phyloP scores from a whole-genome alignment of 805 yeast genomes.

The Saccharomyces paradoxus region DNA sequence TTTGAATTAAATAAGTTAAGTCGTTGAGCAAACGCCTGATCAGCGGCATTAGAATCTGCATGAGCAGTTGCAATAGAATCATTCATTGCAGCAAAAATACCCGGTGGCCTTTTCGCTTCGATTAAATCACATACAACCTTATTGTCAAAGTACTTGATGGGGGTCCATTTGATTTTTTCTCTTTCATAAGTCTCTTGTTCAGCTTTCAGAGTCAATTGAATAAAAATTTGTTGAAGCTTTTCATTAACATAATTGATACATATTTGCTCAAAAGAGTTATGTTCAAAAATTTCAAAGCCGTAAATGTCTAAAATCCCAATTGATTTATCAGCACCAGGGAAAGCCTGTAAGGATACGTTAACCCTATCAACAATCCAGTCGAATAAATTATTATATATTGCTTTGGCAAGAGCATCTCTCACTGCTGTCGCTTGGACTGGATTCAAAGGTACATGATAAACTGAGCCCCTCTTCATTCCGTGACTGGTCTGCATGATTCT shows the following conservation, averaged over 20 bases:
- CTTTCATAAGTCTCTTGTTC: constrained; percentile 96
- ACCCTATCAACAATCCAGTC: constrained; percentile 96
- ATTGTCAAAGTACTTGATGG: constrained; percentile 92
- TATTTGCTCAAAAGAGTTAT: constrained; percentile 88
- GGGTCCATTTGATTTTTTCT: constrained; percentile 95
- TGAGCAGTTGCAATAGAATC: constrained; percentile 98
- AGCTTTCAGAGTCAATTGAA: constrained; percentile 88
- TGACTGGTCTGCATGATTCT: constrained; percentile 85
- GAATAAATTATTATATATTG: constrained; percentile 81
- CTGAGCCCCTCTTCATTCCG: constrained; percentile 83
- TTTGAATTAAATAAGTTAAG: constrained; percentile 73
- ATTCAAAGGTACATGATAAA: constrained; percentile 90
- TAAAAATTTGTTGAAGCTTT: constrained; percentile 91
- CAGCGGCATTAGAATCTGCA: constrained; percentile 94
- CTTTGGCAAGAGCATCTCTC: constrained; percentile 91
- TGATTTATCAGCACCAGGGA: constrained; percentile 50
- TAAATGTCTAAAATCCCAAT: constrained; percentile 93
- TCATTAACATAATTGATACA: constrained; percentile 95
- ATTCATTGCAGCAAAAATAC: constrained; percentile 89
- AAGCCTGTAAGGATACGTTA: constrained; percentile 61
- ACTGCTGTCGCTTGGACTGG: constrained; percentile 90
- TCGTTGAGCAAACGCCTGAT: constrained; percentile 89
- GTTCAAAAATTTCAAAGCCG: constrained; percentile 93
- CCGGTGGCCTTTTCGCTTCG: constrained; percentile 91
- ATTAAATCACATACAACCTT: constrained; percentile 94